Evolutionary conservation across 495 filamentous ascomycete species (phyloP), one percentile per base, ranked within the genome.

Genomic region (Penicillium arizonense): DNA sequence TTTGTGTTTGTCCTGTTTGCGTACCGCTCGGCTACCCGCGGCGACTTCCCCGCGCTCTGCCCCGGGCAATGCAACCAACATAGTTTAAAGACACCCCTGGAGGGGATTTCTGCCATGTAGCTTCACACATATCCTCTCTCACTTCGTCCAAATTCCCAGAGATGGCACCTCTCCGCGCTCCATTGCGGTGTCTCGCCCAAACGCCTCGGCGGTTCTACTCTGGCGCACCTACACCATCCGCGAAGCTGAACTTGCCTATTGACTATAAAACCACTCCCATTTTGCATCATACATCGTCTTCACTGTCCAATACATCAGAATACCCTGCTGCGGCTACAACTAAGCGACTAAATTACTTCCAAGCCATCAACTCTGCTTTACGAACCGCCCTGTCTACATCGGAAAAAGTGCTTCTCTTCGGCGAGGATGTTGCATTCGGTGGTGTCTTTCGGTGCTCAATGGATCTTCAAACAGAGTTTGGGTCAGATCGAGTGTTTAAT

Each of bases 361-460:
- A 94, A 65, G 87, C 94, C 20, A 84, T 98, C 74, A 97, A 97
- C 70, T 84, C 90, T 62, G 93, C 93, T 12, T 76, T 98, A 10
- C 79, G 87, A 28, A 87, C 83, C 36, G 88, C 94, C 30, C 79
- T 98, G n/a, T 78, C 86, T 11, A 82, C 85, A 13, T 92, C 96
- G 56, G 88, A 93, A 50, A 86, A 86, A 18, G 90, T 95, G 21
- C 74, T 96, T 37, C 81, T 98, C 30, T 98, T 98, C 55, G 94
- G 94, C 40, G 94, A 98, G 74, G 94, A 98, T 67, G 90, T 98
- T 20, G 88, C 93, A 33, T 98, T 98, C 58, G 94, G 94, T 12
- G 94, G 94, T 24, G 94, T 98, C 18, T 98, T 98, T 69, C 86
- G 94, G 30, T 97, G 93, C 72, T 93, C 89, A 36, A 90, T 91